Evolutionary conservation across 23 red algal species (phyloP).

Genomic region (Gracilaria gracilis): DNA sequence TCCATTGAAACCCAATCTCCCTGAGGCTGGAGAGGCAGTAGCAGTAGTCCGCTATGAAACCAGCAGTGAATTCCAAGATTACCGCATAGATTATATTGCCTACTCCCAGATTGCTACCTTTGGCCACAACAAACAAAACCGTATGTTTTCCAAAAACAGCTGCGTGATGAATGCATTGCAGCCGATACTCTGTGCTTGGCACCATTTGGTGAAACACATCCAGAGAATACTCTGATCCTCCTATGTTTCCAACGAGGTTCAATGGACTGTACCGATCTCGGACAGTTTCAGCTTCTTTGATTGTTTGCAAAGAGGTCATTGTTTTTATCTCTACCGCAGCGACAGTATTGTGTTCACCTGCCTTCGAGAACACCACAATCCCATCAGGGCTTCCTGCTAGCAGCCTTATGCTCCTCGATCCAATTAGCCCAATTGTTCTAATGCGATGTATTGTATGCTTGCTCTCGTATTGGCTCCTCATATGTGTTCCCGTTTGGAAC

Average conservation of each 20-base stretch:
- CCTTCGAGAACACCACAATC: background rate
- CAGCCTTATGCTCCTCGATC: background rate
- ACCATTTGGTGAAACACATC: background rate
- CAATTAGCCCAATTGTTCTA: background rate
- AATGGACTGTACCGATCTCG: background rate
- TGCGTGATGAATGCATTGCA: conserved; percentile 12
- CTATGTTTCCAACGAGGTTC: background rate
- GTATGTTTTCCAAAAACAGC: background rate
- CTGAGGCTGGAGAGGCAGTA: background rate
- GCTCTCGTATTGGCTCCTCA: background rate
- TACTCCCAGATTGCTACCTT: conserved; percentile 31
- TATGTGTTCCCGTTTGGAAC: background rate
- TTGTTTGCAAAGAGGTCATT: conserved; percentile 26
- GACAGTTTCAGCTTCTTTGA: background rate
- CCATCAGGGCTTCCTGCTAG: background rate
- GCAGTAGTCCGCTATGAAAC: background rate
- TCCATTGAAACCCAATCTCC: conserved; percentile 16
- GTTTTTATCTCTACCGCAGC: conserved; percentile 15
- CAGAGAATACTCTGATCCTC: background rate
- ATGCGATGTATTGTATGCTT: conserved; percentile 10
- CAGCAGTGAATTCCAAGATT: too few relatives aligned
- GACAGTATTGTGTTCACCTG: background rate
- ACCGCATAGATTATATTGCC: background rate
- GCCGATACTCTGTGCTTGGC: background rate
- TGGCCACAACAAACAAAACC: conserved; percentile 21